Evolutionary conservation across 345 rosid genomes (phyloP).

Genomic region (Ailanthus altissimus): DNA sequence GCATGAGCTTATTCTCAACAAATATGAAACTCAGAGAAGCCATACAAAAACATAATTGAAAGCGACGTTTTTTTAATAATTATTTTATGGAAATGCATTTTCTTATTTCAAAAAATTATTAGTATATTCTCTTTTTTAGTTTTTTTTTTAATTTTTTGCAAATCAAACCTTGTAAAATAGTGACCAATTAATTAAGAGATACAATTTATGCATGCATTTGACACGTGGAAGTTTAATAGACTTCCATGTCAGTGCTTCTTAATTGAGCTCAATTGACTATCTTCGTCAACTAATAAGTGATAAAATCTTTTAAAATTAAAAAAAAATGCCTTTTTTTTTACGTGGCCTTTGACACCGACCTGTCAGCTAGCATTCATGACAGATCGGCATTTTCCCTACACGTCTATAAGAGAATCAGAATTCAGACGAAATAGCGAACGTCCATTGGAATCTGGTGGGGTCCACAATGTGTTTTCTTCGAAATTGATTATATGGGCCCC

Average conservation of each 20-base stretch:
- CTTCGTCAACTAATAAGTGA: no score
- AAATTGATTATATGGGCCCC: background rate
- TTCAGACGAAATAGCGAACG: no score
- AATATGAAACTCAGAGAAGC: background rate
- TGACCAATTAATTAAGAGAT: background rate
- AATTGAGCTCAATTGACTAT: no score
- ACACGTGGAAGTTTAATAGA: background rate
- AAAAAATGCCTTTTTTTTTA: no score
- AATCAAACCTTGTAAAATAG: no score
- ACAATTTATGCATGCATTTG: background rate
- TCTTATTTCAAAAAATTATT: background rate
- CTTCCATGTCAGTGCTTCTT: background rate
- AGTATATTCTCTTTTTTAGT: no score
- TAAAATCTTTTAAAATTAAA: no score
- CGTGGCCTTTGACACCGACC: background rate
- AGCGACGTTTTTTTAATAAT: background rate
- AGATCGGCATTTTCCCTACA: background rate
- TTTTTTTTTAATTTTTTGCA: no score
- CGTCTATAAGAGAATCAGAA: background rate
- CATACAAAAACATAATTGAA: background rate
- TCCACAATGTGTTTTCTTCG: background rate
- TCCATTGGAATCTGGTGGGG: background rate
- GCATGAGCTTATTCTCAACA: background rate
- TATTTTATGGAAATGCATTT: background rate
- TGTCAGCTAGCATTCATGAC: slow-evolving; percentile 4